Conservation (phyloP, 345 rosid species). For the Linum tenue region DNA sequence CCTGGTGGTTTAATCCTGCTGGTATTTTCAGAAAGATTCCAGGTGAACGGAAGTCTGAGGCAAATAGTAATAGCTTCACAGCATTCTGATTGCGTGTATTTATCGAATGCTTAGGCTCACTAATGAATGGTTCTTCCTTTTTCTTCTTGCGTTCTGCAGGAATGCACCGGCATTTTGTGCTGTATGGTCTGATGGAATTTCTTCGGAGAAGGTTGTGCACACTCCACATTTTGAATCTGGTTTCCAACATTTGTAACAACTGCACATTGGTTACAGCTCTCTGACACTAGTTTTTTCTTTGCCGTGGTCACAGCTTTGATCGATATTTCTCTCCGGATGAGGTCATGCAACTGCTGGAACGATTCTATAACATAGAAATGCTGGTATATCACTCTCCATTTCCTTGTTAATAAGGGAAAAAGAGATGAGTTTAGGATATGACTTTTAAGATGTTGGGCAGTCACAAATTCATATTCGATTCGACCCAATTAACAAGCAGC, state of each 20-base stretch:
- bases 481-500: too few relatives aligned
- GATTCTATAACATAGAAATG: conserved; percentile 88
- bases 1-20: too few relatives aligned
- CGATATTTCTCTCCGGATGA: conserved; percentile 79
- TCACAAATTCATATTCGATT: too few relatives aligned
- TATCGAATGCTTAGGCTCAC: background rate
- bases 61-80: background rate
- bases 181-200: conserved; percentile 87
- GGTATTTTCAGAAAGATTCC: too few relatives aligned
- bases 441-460: too few relatives aligned
- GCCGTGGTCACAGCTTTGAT: conserved; percentile 50
- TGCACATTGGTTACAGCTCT: background rate
- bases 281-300: background rate
- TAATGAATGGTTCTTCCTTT: background rate
- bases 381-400: conserved; percentile 40
- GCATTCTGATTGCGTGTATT: too few relatives aligned
- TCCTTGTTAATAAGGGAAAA: too few relatives aligned
- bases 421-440: too few relatives aligned
- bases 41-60: too few relatives aligned
- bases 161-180: conserved; percentile 85
- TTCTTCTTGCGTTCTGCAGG: conserved; percentile 35
- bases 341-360: conserved; percentile 82
- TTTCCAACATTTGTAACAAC: conserved; percentile 1
- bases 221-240: background rate
- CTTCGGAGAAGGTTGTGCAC: conserved; percentile 62